Conservation (phyloP, 306 rosid genomes). For the Heteromeles arbutifolia region DNA sequence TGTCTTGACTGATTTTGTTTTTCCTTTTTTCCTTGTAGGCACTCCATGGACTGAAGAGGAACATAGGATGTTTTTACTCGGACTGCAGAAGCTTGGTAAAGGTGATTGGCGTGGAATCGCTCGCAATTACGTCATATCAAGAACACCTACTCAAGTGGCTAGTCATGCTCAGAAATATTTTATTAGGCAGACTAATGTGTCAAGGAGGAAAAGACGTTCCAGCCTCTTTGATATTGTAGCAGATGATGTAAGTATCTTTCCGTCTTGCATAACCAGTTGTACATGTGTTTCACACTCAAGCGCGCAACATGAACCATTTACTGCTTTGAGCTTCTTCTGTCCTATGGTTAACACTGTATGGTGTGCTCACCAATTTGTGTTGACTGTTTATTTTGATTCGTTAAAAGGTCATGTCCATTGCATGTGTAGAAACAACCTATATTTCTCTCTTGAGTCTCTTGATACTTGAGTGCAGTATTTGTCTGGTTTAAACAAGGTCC, state of each 20-base stretch:
- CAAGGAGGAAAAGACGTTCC: constrained; percentile 93
- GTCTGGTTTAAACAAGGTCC: background rate
- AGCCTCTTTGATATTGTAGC: constrained; percentile 90
- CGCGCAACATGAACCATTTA: background rate
- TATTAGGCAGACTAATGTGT: constrained; percentile 86
- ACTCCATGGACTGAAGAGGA: constrained; percentile 99
- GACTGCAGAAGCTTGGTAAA: constrained; percentile 94
- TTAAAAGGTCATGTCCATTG: background rate
- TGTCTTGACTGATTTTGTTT: background rate
- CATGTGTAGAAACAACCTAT: background rate
- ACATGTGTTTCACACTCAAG: background rate
- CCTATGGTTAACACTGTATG: constrained; percentile 12
- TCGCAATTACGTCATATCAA: constrained; percentile 79
- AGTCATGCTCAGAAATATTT: constrained; percentile 98
- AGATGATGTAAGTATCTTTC: constrained; percentile 71
- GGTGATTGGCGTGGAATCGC: constrained; percentile 99
- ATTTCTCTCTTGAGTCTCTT: background rate
- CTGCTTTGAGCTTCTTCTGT: constrained; percentile 1
- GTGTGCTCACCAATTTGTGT: background rate
- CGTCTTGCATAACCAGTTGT: constrained; percentile 7
- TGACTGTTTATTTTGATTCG: background rate
- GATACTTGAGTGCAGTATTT: background rate
- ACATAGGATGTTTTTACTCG: constrained; percentile 94
- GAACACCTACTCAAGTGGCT: constrained; percentile 99
- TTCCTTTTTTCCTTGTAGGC: constrained; percentile 38